phyloP scores from a whole-genome alignment of 805 yeast species.

The Lachancea waltii region DNA sequence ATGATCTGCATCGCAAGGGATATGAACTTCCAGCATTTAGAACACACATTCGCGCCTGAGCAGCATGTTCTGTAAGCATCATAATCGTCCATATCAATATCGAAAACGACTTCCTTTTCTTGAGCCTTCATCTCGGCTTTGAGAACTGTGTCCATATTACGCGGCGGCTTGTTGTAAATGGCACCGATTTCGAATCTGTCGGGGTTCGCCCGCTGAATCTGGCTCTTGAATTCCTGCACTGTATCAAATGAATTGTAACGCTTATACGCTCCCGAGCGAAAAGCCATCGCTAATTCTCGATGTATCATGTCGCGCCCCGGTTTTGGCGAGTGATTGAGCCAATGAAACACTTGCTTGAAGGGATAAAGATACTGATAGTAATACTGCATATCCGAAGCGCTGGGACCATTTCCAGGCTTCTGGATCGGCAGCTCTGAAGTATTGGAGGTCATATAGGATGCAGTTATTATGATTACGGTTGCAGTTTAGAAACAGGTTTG shows the following conservation, averaged over 20 bases:
- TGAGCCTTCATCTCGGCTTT: slow-evolving; percentile 74
- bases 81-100: slow-evolving; percentile 96
- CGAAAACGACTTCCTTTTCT: slow-evolving; percentile 85
- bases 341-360: slow-evolving; percentile 68
- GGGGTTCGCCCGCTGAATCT: slow-evolving; percentile 70
- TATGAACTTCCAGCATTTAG: slow-evolving; percentile 89
- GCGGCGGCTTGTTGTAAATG: slow-evolving; percentile 81
- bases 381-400: slow-evolving; percentile 57
- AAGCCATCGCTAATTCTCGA: slow-evolving; percentile 92
- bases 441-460: too few species aligned
- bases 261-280: slow-evolving; percentile 79
- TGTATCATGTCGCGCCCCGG: slow-evolving; percentile 72
- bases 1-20: slow-evolving; percentile 75
- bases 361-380: slow-evolving; percentile 72
- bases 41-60: slow-evolving; percentile 74
- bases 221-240: slow-evolving; percentile 67
- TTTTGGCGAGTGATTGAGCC: slow-evolving; percentile 82
- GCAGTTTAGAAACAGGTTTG: too few species aligned
- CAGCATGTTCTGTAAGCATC: slow-evolving; percentile 94
- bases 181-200: slow-evolving; percentile 95
- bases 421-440: too few species aligned
- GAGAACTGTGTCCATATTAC: slow-evolving; percentile 68
- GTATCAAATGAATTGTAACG: slow-evolving; percentile 74
- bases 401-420: slow-evolving; percentile 18
- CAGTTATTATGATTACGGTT: too few species aligned